Base-by-base conservation (phyloP, 192 early-diverging fungal species). In the Podila horticola region DNA sequence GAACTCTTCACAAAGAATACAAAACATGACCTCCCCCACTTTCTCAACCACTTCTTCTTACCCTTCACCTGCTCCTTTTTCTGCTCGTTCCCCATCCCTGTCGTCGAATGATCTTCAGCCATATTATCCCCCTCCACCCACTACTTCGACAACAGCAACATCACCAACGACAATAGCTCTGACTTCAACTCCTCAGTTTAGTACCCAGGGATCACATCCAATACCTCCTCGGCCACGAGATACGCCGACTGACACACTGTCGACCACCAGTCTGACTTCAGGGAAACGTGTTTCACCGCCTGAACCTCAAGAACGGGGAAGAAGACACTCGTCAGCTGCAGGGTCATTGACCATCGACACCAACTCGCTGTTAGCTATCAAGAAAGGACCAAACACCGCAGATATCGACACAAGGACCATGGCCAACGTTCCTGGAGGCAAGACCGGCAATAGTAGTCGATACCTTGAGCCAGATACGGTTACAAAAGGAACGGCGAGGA, bases 91-190 rank as follows among this genome's bases (percentile, higher is more conserved):
- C 19, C 19, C 69, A 15, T 49, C 70, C 13, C 63, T n/a, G 60
- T 67, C 60, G 0, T 64, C 66, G 17, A 36, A 19, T 12, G 28
- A 68, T 20, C 64, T 72, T 34, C 75, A 72, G 29, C 66, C 75
- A 9, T 79, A 79, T 57, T 66, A 57, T 45, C 75, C 75, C 17
- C 75, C 75, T 33, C 75, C 75, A 8, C 41, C 63, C 19, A 29
- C 65, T 8, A 6, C 30, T 2, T 58, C 55, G 50, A 58, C 34
- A 30, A 31, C 58, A 41, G 17, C 22, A 11, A 13, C n/a, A 3
- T 63, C 61, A n/a, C 57, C 65, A 22, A 20, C 64, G 38, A 48
- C 15, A 19, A 13, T 36, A 45, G 0, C 58, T 31, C 49, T 24
- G 45, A 62, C 50, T 34, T 36, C 19, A 22, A 38, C 22, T 11